A percentile compares a stretch with the other conserved stretches of the same genome.
phyloP scores from a whole-genome alignment of 805 yeast genomes.

The Limtongozyma cylindracea region DNA sequence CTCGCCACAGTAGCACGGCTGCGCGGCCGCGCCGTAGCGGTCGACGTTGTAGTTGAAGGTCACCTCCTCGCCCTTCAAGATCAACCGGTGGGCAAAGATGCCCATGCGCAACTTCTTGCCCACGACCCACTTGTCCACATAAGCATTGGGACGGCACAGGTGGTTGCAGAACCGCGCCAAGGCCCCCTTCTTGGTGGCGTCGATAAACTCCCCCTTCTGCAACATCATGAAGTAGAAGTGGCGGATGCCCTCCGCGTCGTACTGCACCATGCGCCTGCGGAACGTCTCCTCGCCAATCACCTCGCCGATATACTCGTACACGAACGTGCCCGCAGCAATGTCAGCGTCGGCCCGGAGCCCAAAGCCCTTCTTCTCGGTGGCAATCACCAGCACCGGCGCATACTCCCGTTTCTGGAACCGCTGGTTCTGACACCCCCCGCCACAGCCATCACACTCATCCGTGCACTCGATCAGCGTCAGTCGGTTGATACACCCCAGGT shows the following conservation, averaged over 20 bases:
- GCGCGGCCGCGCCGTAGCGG: constrained; percentile 85
- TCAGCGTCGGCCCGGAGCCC: constrained; percentile 54
- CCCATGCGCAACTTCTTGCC: constrained; percentile 85
- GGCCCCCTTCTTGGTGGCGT: constrained; percentile 78
- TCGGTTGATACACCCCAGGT: constrained; percentile 78
- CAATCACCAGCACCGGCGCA: constrained; percentile 57
- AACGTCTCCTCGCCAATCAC: constrained; percentile 68
- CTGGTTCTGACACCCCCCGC: constrained; percentile 62
- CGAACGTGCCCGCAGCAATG: constrained; percentile 38
- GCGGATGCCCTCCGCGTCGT: constrained; percentile 39
- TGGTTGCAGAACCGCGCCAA: constrained; percentile 86
- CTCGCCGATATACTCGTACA: constrained; percentile 87
- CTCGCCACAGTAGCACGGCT: constrained; percentile 86
- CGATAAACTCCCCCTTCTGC: constrained; percentile 78
- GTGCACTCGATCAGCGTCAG: constrained; percentile 84
- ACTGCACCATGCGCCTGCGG: constrained; percentile 44
- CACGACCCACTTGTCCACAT: constrained; percentile 93
- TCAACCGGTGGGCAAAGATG: constrained; percentile 61
- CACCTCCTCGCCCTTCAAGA: constrained; percentile 62
- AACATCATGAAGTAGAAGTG: constrained; percentile 95
- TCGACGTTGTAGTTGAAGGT: constrained; percentile 89
- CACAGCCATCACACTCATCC: constrained; percentile 43
- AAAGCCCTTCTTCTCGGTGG: constrained; percentile 69
- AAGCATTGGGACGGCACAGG: constrained; percentile 86
- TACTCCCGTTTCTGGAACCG: constrained; percentile 61